Evolutionary conservation across 495 filamentous ascomycete species (phyloP).

Genomic region (Entonaema liquescens): DNA sequence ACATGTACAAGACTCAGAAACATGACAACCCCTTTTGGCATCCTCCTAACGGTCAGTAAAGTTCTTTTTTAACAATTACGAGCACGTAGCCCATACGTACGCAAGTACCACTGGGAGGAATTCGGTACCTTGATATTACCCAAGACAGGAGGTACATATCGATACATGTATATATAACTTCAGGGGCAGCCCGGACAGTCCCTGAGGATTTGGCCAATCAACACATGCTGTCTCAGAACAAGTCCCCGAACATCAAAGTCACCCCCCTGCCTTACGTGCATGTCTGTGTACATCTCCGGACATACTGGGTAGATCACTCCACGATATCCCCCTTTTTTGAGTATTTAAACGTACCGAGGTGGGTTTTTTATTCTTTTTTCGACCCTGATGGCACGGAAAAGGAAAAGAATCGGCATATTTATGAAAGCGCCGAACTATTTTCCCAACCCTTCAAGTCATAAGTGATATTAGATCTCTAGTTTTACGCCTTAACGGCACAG

Average conservation of each 20-base stretch:
- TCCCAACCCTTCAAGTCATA: neutral
- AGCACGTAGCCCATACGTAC: neutral
- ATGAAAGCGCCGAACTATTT: neutral
- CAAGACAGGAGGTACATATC: neutral
- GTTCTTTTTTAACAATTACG: conserved; percentile 15
- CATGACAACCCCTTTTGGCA: conserved; percentile 16
- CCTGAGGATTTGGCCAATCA: conserved; percentile 12
- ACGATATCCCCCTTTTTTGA: neutral
- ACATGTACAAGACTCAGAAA: neutral
- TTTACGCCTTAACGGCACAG: neutral
- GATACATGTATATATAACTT: neutral
- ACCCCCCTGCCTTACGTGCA: neutral
- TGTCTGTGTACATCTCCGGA: neutral
- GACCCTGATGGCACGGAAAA: neutral
- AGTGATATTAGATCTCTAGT: neutral
- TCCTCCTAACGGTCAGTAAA: conserved; percentile 22
- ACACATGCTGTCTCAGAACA: neutral
- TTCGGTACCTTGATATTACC: conserved; percentile 1
- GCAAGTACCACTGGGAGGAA: neutral
- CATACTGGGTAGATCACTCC: neutral
- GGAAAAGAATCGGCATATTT: neutral
- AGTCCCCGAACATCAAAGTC: neutral
- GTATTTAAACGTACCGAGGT: neutral
- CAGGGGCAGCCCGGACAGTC: conserved; percentile 13
- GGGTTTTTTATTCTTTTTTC: neutral